These are phyloP conservation scores for Microcyclosporella mali DNA, from an alignment of 2,329 filamentous ascomycete genomes.

Conservation along the genomic window DNA sequence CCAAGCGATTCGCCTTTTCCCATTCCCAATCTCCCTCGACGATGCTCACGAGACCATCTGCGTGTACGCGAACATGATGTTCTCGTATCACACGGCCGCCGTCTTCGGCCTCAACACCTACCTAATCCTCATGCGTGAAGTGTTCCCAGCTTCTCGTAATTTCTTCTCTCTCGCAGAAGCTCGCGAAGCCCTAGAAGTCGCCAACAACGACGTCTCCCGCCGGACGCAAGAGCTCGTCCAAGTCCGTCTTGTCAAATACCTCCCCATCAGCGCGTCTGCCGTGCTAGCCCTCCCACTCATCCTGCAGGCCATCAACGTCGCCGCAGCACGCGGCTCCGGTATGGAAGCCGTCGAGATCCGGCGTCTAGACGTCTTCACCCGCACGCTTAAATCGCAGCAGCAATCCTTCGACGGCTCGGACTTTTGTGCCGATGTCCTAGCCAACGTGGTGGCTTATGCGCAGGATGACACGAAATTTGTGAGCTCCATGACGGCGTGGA, in stretches of 20 bases:
- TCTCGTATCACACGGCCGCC: conserved; percentile 18
- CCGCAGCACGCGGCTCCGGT: conserved; percentile 16
- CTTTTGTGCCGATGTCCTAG: conserved; percentile 17
- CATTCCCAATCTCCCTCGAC: conserved; percentile 18
- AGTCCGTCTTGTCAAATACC: conserved; percentile 16
- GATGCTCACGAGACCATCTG: conserved; percentile 17
- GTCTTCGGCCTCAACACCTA: conserved; percentile 19
- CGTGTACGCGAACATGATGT: conserved; percentile 22
- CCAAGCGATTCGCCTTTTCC: conserved; percentile 15
- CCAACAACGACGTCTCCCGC: conserved; percentile 17
- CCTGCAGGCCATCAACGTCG: conserved; percentile 18
- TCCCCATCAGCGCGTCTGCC: conserved; percentile 17
- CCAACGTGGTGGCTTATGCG: conserved; percentile 19
- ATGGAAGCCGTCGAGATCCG: conserved; percentile 17
- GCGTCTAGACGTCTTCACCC: conserved; percentile 17
- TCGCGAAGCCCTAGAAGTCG: conserved; percentile 14
- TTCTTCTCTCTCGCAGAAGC: conserved; percentile 19
- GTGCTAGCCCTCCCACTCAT: conserved; percentile 14
- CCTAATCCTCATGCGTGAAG: conserved; percentile 15
- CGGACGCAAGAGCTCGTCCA: conserved; percentile 20
- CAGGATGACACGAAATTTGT: conserved; percentile 18
- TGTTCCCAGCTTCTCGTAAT: conserved; percentile 10
- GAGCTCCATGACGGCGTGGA: conserved; percentile 16
- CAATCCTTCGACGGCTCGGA: conserved; percentile 19
- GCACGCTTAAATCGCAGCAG: conserved; percentile 16